Percentiles rank a stretch among this genome's conserved stretches.
Conservation (phyloP, 2,329 filamentous ascomycete species). For the Fusarium albidum region DNA sequence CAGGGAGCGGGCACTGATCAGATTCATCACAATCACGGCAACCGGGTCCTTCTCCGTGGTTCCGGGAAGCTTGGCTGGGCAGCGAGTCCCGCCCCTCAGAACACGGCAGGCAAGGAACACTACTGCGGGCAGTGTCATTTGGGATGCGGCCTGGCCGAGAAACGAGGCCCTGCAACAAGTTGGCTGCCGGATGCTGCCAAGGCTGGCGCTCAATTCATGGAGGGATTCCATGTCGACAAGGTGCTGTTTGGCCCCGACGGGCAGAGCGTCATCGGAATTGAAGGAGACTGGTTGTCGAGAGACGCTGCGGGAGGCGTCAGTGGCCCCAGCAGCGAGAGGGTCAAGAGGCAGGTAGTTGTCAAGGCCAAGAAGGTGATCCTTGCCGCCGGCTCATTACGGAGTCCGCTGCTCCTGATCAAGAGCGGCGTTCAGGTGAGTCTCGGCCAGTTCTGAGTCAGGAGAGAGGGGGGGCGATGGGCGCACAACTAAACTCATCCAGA, state of each 20-base stretch:
- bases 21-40: conserved; percentile 77
- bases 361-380: conserved; percentile 83
- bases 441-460: neutral
- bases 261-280: conserved; percentile 72
- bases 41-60: conserved; percentile 77
- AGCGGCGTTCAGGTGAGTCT: conserved; percentile 74
- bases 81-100: conserved; percentile 77
- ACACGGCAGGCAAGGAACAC: conserved; percentile 77
- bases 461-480: too few species aligned
- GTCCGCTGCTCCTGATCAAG: conserved; percentile 76
- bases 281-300: conserved; percentile 78
- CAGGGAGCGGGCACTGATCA: conserved; percentile 77
- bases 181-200: conserved; percentile 83
- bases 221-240: conserved; percentile 78
- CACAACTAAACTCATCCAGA: conserved; percentile 54
- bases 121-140: conserved; percentile 73
- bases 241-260: conserved; percentile 71
- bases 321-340: conserved; percentile 56
- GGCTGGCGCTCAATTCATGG: conserved; percentile 81
- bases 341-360: conserved; percentile 70
- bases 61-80: conserved; percentile 76
- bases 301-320: conserved; percentile 68
- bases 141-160: conserved; percentile 72
- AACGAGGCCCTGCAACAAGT: conserved; percentile 79
- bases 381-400: conserved; percentile 79